Base-by-base conservation (phyloP, 2,329 filamentous ascomycete genomes). In the Amauroascus niger region DNA sequence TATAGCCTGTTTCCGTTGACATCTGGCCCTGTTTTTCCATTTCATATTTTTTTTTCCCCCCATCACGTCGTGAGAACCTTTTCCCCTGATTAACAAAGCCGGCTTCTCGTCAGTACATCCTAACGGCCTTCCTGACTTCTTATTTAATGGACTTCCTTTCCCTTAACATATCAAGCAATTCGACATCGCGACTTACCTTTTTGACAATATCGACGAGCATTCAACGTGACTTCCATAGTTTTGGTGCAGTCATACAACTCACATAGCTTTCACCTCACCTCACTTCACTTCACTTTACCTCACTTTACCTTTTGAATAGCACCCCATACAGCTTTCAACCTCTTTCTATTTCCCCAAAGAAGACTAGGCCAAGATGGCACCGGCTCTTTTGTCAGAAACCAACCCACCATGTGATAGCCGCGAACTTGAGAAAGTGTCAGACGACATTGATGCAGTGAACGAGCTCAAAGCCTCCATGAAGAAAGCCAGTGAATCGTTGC, bases 361-460 rank as follows among this genome's bases (percentile, higher is more conserved):
- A 13, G 32, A 18, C 28, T 35, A 18, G 11, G 14, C 37, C n/a
- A 41, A 41, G 48, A 59, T 59, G 57, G 46, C 57, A 22, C 57
- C 57, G n/a, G 53, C 39, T 8, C 39, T 48, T 3, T 22, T 54
- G 14, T 9, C 40, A 6, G 50, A 55, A 1, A 24, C 20, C 20
- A 51, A 13, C 14, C 13, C 14, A 35, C 43, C 39, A 33, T 41
- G 39, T 37, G 49, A 53, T 39, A 40, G 48, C 28, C 37, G 26
- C 11, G 32, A 51, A n/a, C 50, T 59, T 8, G 58, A 59, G 30
- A 37, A 49, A 16, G 28, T 58, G 1, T 58, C 79, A 7, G 80
- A 82, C 61, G 72, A 77, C 60, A 77, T 83, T 60, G 79, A 82
- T 63, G 69, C 74, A 20, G 77, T 82, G 65, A 82, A 83, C 62